A percentile compares a stretch with the other conserved stretches of the same genome.
Evolutionary conservation across 345 rosid species (phyloP).

Genomic region (Anacardium occidentale): DNA sequence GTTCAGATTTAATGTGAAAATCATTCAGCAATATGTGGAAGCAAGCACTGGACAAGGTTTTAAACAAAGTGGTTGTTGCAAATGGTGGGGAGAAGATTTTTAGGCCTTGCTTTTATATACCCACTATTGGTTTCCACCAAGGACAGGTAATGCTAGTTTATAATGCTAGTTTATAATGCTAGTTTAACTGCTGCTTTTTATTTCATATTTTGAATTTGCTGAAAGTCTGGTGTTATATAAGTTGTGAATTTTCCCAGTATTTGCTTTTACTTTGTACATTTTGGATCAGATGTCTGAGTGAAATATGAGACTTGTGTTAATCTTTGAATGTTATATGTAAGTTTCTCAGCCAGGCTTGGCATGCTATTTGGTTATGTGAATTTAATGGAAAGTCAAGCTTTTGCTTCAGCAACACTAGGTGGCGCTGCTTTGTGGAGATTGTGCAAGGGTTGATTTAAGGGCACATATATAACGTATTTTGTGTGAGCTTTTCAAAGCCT

Average conservation of each 20-base stretch:
- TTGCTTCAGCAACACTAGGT: background rate
- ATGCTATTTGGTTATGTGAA: background rate
- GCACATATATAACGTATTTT: too few species aligned
- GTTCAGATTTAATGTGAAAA: background rate
- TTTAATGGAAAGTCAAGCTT: background rate
- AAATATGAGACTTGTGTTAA: background rate
- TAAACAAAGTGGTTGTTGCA: slow-evolving; percentile 21
- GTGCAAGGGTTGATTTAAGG: background rate
- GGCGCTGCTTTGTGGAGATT: background rate
- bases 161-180: background rate
- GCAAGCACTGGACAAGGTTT: slow-evolving; percentile 43
- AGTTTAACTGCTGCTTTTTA: background rate
- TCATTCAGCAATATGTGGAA: slow-evolving; percentile 41
- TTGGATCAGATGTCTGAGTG: background rate
- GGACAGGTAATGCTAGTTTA: slow-evolving; percentile 39
- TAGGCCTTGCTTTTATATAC: slow-evolving; percentile 38
- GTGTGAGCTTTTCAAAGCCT: too few species aligned
- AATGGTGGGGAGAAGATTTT: slow-evolving; percentile 35
- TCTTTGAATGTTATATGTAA: background rate
- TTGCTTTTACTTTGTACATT: background rate
- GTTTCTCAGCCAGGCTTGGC: too few species aligned
- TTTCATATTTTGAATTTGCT: background rate
- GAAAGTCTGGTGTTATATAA: background rate
- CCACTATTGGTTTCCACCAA: slow-evolving; percentile 34
- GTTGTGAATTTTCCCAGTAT: background rate